phyloP scores from a whole-genome alignment of 495 filamentous ascomycete genomes.

The Aspergillus panamensis region DNA sequence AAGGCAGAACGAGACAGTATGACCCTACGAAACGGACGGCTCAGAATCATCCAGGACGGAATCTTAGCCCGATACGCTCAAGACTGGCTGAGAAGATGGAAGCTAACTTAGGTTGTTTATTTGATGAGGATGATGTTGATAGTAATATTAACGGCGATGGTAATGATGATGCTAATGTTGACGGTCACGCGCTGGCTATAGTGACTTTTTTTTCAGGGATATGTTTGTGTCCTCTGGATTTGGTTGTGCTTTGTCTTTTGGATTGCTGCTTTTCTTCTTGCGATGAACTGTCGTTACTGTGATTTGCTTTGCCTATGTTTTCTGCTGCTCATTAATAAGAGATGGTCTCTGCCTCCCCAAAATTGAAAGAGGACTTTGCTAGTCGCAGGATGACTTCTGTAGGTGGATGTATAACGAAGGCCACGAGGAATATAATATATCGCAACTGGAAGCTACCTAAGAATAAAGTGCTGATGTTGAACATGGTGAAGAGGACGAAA shows the following conservation, averaged over 20 bases:
- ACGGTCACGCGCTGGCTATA: neutral
- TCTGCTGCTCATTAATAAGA: neutral
- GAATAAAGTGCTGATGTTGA: too few relatives aligned
- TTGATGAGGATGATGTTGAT: neutral
- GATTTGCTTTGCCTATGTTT: neutral
- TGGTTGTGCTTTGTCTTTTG: neutral
- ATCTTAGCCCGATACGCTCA: slow-evolving; percentile 35
- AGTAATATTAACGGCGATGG: neutral
- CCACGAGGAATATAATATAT: too few relatives aligned
- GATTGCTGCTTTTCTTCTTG: neutral
- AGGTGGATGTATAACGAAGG: too few relatives aligned
- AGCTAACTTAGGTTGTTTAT: slow-evolving; percentile 3
- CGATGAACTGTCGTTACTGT: neutral
- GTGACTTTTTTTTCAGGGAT: neutral
- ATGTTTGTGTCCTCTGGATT: neutral
- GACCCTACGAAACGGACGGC: slow-evolving; percentile 32
- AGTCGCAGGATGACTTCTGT: too few relatives aligned
- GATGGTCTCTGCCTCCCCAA: too few relatives aligned
- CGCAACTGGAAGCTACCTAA: too few relatives aligned
- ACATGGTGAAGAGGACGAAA: too few relatives aligned
- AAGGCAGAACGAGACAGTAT: slow-evolving; percentile 37
- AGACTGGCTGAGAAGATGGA: slow-evolving; percentile 37
- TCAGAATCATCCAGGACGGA: slow-evolving; percentile 37
- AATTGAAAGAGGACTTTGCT: too few relatives aligned
- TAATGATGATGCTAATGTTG: neutral